Evolutionary conservation across 2,329 filamentous ascomycete genomes (phyloP).

Genomic region (Bipolaris zeicola): DNA sequence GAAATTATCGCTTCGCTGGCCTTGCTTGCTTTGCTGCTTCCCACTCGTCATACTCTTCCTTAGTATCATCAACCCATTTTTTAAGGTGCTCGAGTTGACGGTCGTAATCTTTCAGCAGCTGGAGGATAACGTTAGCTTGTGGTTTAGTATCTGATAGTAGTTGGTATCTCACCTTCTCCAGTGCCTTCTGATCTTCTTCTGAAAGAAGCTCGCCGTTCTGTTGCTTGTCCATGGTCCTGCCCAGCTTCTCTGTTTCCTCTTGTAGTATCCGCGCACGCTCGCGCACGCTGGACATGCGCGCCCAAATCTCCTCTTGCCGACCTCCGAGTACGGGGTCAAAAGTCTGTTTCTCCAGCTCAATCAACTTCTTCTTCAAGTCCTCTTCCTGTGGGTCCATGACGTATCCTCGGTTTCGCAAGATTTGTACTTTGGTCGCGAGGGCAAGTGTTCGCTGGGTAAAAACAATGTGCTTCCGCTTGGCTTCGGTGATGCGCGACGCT

Average conservation of each 20-base stretch:
- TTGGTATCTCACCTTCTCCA: constrained; percentile 68
- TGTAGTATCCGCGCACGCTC: constrained; percentile 75
- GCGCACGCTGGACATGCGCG: constrained; percentile 74
- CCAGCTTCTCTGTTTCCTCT: constrained; percentile 73
- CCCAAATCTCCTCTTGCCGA: constrained; percentile 84
- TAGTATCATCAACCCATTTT: constrained; percentile 65
- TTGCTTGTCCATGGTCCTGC: constrained; percentile 54
- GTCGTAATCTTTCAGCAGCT: constrained; percentile 83
- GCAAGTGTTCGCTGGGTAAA: constrained; percentile 75
- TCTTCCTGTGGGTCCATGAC: constrained; percentile 81
- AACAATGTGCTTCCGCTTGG: constrained; percentile 72
- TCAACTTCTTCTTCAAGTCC: constrained; percentile 73
- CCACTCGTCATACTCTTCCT: constrained; percentile 64
- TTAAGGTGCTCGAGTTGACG: constrained; percentile 77
- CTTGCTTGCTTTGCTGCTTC: constrained; percentile 46
- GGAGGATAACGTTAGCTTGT: constrained; percentile 20
- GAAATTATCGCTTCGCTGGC: constrained; percentile 30
- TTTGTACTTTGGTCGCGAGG: constrained; percentile 79
- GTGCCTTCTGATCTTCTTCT: constrained; percentile 71
- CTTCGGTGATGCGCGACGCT: constrained; percentile 74
- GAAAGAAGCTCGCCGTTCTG: constrained; percentile 60
- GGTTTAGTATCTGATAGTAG: neutral
- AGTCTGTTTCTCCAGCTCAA: constrained; percentile 70
- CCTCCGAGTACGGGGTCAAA: constrained; percentile 77
- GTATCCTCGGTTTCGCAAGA: constrained; percentile 80